phyloP scores from a whole-genome alignment of 2,329 filamentous ascomycete species.

The Fusarium armeniacum region DNA sequence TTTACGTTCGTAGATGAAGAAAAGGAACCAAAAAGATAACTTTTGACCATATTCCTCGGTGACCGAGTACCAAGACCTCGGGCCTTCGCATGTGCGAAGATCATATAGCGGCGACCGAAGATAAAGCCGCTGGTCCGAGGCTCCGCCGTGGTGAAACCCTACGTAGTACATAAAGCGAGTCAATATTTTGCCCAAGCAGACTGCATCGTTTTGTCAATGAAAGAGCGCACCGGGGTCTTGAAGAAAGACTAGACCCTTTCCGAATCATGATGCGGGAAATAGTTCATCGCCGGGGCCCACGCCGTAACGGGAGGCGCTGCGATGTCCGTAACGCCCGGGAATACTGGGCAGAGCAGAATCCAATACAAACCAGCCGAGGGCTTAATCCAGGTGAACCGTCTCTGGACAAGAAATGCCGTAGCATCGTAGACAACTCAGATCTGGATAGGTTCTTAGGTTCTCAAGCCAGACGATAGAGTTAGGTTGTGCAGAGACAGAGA shows the following conservation, averaged over 20 bases:
- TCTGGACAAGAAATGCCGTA: not conserved
- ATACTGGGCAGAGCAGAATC: conserved; percentile 36
- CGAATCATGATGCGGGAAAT: conserved; percentile 47
- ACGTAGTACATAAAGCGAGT: conserved; percentile 7
- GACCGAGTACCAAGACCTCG: conserved; percentile 47
- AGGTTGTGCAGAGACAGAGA: not conserved
- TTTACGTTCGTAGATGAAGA: conserved; percentile 26
- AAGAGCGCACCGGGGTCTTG: conserved; percentile 38
- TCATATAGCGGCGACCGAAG: conserved; percentile 47
- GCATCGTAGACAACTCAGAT: not conserved
- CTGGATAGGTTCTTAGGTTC: not conserved
- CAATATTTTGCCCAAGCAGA: conserved; percentile 39
- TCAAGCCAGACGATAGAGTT: not conserved
- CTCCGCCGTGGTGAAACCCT: conserved; percentile 20
- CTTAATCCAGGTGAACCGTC: not conserved
- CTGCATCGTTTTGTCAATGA: conserved; percentile 42
- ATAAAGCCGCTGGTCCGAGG: conserved; percentile 51
- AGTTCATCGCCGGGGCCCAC: conserved; percentile 46
- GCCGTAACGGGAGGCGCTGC: conserved; percentile 39
- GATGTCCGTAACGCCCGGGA: conserved; percentile 38
- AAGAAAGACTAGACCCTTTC: conserved; percentile 42
- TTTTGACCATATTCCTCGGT: conserved; percentile 37
- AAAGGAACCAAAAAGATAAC: conserved; percentile 19
- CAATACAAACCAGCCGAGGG: conserved; percentile 26
- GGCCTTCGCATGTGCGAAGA: conserved; percentile 46